phyloP scores from a whole-genome alignment of 371 early-diverging fungal species.

The Parasitella parasitica region DNA sequence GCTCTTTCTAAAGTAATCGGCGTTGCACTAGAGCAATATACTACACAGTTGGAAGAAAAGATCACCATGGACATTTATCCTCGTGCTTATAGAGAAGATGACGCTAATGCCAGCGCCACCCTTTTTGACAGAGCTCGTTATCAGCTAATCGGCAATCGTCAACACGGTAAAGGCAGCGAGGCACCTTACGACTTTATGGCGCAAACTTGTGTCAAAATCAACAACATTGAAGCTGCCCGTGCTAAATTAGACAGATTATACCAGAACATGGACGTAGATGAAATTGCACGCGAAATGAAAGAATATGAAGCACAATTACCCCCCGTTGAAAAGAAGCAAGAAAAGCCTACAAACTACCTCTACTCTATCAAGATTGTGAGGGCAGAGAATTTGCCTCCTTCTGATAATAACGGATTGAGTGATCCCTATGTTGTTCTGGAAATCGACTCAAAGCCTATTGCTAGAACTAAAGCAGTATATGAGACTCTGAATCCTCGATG shows the following conservation, averaged over 20 bases:
- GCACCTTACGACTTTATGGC: conserved; percentile 56
- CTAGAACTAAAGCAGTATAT: conserved; percentile 63
- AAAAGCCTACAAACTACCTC: conserved; percentile 36
- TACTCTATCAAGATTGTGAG: conserved; percentile 63
- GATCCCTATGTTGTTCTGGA: conserved; percentile 79
- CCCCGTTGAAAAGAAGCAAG: not conserved
- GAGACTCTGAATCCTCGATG: conserved; percentile 85
- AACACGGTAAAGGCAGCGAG: conserved; percentile 25
- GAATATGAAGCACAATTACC: conserved; percentile 32
- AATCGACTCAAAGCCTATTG: conserved; percentile 54
- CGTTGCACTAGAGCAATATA: conserved; percentile 55
- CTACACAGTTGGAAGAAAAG: conserved; percentile 40
- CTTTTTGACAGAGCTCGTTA: conserved; percentile 43
- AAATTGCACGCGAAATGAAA: conserved; percentile 50
- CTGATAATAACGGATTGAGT: conserved; percentile 61
- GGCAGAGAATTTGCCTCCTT: conserved; percentile 54
- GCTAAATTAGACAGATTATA: conserved; percentile 61
- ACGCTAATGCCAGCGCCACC: conserved; percentile 15
- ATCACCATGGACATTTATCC: conserved; percentile 42
- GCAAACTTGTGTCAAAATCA: conserved; percentile 65
- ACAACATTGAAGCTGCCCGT: conserved; percentile 69
- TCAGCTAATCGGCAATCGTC: conserved; percentile 37
- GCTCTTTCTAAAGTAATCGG: conserved; percentile 67
- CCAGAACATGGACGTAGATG: conserved; percentile 67
- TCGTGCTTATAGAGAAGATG: conserved; percentile 16